A percentile compares a stretch with the other conserved stretches of the same genome.
Conservation (phyloP, 164 flowering plant species). For the Tetrastigma voinierianum region DNA sequence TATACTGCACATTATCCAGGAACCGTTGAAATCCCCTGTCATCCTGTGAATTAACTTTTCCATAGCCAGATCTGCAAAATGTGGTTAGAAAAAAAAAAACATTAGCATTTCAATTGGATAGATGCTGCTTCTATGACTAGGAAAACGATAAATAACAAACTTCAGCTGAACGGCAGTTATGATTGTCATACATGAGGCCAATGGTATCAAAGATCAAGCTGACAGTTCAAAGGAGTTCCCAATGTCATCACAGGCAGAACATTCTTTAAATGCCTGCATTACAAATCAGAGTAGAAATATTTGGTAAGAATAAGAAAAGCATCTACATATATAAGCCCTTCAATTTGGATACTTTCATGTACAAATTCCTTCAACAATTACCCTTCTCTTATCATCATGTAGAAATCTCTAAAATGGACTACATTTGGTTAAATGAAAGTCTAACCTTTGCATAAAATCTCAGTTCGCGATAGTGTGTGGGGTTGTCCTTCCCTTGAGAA, state of each 20-base stretch:
- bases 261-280: slow-evolving; percentile 80
- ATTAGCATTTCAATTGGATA: neutral
- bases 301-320: neutral
- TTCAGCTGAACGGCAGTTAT: neutral
- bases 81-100: neutral
- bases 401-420: too few relatives aligned
- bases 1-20: slow-evolving; percentile 87
- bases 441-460: slow-evolving; percentile 88
- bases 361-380: too few relatives aligned
- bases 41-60: slow-evolving; percentile 66
- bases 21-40: slow-evolving; percentile 91
- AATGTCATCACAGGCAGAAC: slow-evolving; percentile 42
- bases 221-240: slow-evolving; percentile 83
- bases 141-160: neutral
- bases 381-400: too few relatives aligned
- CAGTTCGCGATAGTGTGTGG: slow-evolving; percentile 92
- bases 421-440: neutral
- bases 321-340: too few relatives aligned
- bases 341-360: too few relatives aligned
- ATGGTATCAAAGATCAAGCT: slow-evolving; percentile 65
- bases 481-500: slow-evolving; percentile 67
- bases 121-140: neutral
- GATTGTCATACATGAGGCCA: slow-evolving; percentile 71
- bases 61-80: slow-evolving; percentile 80
- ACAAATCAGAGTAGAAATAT: neutral